Evolutionary conservation across 2,329 filamentous ascomycete species (phyloP).

Genomic region (Plectosphaerella sp.): DNA sequence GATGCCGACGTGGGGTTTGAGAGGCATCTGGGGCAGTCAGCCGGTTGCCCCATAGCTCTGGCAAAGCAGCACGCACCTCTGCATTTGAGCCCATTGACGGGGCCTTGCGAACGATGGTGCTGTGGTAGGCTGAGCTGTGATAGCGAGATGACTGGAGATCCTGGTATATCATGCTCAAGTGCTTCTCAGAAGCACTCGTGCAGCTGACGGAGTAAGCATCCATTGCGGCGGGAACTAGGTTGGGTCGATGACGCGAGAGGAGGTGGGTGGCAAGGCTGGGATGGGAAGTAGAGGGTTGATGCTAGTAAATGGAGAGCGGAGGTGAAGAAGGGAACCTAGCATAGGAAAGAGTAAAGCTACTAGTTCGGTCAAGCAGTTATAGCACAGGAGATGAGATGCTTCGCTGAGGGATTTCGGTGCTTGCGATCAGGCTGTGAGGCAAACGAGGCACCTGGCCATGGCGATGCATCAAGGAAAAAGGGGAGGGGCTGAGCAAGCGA

Average conservation of each 20-base stretch:
- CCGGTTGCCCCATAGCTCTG: no score
- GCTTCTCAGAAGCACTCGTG: constrained; percentile 36
- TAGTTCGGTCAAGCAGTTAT: not conserved
- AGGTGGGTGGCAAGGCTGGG: not conserved
- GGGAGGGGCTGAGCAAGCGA: not conserved
- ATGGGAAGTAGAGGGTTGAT: no score
- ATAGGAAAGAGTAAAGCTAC: not conserved
- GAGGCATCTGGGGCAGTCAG: no score
- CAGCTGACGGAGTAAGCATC: constrained; percentile 49
- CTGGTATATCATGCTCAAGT: constrained; percentile 43
- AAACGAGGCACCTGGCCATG: not conserved
- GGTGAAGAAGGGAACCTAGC: not conserved
- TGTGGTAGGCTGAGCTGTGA: constrained; percentile 25
- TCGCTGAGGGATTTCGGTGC: not conserved
- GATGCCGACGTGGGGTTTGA: constrained; percentile 54
- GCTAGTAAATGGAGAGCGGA: no score
- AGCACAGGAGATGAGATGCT: not conserved
- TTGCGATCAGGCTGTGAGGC: not conserved
- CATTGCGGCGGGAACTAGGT: constrained; percentile 25
- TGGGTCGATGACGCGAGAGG: not conserved
- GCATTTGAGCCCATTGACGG: constrained; percentile 25
- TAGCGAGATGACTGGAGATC: constrained; percentile 39
- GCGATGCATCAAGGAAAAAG: not conserved
- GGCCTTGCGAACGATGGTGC: constrained; percentile 17
- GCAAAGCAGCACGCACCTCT: constrained; percentile 25